These are phyloP conservation scores for Septoria petroselini DNA, from an alignment of 2,329 filamentous ascomycete genomes.

Conservation along the genomic window DNA sequence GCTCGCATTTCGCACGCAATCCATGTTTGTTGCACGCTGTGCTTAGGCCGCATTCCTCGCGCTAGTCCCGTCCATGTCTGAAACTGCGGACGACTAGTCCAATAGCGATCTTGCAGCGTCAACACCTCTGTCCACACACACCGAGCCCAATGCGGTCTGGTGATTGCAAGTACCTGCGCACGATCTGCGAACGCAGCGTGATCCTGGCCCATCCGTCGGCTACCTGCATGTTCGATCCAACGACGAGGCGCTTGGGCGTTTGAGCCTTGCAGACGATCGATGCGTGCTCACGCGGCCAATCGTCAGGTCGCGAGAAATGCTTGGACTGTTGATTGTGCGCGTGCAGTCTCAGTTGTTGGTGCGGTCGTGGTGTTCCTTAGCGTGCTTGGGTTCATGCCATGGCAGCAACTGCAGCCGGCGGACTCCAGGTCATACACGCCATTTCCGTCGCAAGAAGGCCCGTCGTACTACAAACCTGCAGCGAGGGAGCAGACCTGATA, in stretches of 20 bases:
- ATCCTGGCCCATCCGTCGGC: slow-evolving; percentile 31
- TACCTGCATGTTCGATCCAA: slow-evolving; percentile 33
- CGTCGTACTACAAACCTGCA: slow-evolving; percentile 1
- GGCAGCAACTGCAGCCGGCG: slow-evolving; percentile 13
- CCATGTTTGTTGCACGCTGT: slow-evolving; percentile 28
- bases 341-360: slow-evolving; percentile 5
- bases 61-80: slow-evolving; percentile 25
- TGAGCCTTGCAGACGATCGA: slow-evolving; percentile 24
- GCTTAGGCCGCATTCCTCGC: slow-evolving; percentile 29
- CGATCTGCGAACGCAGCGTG: slow-evolving; percentile 37
- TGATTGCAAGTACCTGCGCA: slow-evolving; percentile 32
- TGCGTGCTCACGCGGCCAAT: neutral
- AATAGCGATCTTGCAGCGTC: slow-evolving; percentile 19
- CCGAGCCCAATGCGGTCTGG: slow-evolving; percentile 22
- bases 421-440: slow-evolving; percentile 8
- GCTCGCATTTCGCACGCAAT: neutral
- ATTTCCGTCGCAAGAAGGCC: slow-evolving; percentile 11
- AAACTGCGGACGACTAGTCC: slow-evolving; percentile 22
- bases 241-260: slow-evolving; percentile 29
- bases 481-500: slow-evolving; percentile 23
- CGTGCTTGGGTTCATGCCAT: neutral
- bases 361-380: slow-evolving; percentile 1
- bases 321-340: slow-evolving; percentile 6
- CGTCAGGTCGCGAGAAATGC: neutral
- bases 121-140: slow-evolving; percentile 14